Conservation (phyloP, 73 alveolate species). For the Tetrahymena borealis region DNA sequence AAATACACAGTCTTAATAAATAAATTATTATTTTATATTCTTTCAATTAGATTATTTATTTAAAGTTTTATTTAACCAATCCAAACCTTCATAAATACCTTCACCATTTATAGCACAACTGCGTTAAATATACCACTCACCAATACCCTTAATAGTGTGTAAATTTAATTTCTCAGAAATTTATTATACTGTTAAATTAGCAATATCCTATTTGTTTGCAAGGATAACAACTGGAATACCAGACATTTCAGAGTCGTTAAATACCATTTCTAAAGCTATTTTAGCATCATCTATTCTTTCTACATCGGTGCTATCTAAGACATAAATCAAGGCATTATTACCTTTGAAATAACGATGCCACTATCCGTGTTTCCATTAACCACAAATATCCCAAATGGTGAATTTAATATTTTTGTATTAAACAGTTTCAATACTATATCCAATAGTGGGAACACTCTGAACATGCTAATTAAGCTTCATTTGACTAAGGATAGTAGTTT, state of each 20-base stretch:
- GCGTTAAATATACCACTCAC: conserved; percentile 54
- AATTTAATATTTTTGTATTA: neutral
- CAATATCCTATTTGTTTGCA: neutral
- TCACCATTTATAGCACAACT: conserved; percentile 82
- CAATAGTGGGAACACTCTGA: conserved; percentile 27
- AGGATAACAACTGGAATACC: neutral
- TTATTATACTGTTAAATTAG: conserved; percentile 1
- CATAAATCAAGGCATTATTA: neutral
- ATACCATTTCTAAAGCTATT: neutral
- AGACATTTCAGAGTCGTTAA: neutral
- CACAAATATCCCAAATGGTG: neutral
- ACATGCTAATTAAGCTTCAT: conserved; percentile 7
- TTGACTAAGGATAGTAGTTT: conserved; percentile 49
- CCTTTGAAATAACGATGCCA: neutral
- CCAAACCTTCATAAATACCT: conserved; percentile 79
- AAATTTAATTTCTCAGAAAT: conserved; percentile 27
- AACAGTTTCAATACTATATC: conserved; percentile 33
- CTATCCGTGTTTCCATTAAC: neutral
- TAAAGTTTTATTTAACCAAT: conserved; percentile 56
- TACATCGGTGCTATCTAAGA: neutral
- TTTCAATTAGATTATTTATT: too few relatives aligned
- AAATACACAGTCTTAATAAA: too few relatives aligned
- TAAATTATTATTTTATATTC: too few relatives aligned
- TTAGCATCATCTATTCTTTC: neutral
- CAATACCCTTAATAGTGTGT: conserved; percentile 35